Conservation (phyloP, 805 yeast genomes). For the Candida golubevii region DNA sequence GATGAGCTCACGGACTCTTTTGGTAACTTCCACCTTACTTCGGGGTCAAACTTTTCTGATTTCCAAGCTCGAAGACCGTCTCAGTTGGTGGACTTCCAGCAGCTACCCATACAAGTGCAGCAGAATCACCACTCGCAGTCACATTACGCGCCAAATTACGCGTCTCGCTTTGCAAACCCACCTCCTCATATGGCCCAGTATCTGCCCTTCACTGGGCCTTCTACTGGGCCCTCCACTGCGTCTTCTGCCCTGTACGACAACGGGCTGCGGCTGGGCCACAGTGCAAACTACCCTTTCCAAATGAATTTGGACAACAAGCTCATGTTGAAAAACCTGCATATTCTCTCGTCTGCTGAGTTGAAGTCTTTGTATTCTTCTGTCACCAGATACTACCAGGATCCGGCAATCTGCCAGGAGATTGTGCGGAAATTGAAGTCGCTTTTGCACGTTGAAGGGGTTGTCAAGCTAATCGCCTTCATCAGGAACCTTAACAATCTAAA, state of each 20-base stretch:
- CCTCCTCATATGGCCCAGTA: background rate
- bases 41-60: conserved; percentile 27
- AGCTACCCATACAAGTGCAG: conserved; percentile 1
- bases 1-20: conserved; percentile 31
- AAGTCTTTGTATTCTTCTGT: conserved; percentile 47
- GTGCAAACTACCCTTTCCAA: background rate
- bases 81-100: conserved; percentile 32
- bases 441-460: conserved; percentile 24
- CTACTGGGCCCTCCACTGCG: background rate
- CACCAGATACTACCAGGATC: conserved; percentile 47
- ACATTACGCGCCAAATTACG: background rate
- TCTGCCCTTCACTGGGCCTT: background rate
- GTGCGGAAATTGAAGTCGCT: conserved; percentile 25
- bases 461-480: conserved; percentile 33
- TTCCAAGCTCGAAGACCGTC: conserved; percentile 42
- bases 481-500: conserved; percentile 39
- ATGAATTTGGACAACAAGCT: conserved; percentile 60
- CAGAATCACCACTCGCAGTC: background rate
- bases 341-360: conserved; percentile 57
- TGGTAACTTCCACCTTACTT: conserved; percentile 25
- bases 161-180: conserved; percentile 8
- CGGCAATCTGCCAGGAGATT: conserved; percentile 23
- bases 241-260: background rate
- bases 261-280: background rate
- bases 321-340: conserved; percentile 49